Percentiles rank a stretch among this genome's conserved stretches.
These are phyloP conservation scores for Porogramme epimiltina DNA, from an alignment of 1,284 basidiomycete genomes.

Conservation along the genomic window DNA sequence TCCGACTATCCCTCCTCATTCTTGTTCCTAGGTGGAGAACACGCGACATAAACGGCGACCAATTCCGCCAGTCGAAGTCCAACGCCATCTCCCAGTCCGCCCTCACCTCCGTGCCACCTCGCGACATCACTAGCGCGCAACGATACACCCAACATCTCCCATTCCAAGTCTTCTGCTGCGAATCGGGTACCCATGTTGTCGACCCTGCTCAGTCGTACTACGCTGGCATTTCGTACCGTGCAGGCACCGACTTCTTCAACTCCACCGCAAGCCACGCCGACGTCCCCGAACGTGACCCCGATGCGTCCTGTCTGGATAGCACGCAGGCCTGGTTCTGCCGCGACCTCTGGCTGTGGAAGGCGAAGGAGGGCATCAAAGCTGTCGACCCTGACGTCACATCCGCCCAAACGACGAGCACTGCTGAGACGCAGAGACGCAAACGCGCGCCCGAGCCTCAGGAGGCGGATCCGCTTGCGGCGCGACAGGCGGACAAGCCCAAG, in stretches of 20 bases:
- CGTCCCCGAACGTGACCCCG: constrained; percentile 61
- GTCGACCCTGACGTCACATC: constrained; percentile 31
- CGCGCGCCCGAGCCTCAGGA: constrained; percentile 8
- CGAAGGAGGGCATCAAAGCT: constrained; percentile 66
- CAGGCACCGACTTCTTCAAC: constrained; percentile 80
- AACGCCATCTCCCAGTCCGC: constrained; percentile 82
- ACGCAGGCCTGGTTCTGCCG: constrained; percentile 96
- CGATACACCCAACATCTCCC: constrained; percentile 90
- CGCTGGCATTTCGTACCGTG: constrained; percentile 80
- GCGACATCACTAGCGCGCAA: constrained; percentile 76
- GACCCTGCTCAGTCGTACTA: constrained; percentile 95
- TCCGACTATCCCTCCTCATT: background rate
- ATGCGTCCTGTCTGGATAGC: constrained; percentile 89
- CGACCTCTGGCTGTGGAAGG: constrained; percentile 88
- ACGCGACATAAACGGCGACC: constrained; percentile 92
- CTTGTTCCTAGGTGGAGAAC: constrained; percentile 78
- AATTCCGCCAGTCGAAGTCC: constrained; percentile 93
- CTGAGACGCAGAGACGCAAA: constrained; percentile 12
- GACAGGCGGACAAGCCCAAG: constrained; percentile 28
- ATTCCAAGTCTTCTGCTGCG: constrained; percentile 97
- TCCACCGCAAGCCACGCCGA: constrained; percentile 55
- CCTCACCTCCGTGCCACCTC: constrained; percentile 68
- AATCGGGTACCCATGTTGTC: constrained; percentile 92
- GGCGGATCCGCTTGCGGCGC: constrained; percentile 29
- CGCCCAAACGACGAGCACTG: constrained; percentile 8